Evolutionary conservation across 2,329 filamentous ascomycete genomes (phyloP).

Genomic region (Aspergillus fischeri): DNA sequence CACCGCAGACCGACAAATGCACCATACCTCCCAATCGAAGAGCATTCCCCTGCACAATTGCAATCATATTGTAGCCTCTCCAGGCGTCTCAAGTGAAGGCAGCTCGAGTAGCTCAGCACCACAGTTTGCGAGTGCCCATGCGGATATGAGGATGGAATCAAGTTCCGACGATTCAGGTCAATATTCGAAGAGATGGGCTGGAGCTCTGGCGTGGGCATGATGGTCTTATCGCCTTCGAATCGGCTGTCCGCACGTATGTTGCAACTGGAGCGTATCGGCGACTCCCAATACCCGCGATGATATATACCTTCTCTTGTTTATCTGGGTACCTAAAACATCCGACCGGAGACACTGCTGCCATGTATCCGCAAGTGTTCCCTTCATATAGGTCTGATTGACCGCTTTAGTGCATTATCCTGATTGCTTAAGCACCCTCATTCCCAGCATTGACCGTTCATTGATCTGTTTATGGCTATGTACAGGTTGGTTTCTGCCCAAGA

Average conservation of each 20-base stretch:
- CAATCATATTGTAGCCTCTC: constrained; percentile 14
- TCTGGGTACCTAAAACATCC: not conserved
- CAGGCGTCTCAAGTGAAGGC: constrained; percentile 15
- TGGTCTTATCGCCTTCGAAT: not conserved
- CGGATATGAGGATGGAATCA: constrained; percentile 31
- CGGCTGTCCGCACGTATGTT: constrained; percentile 4
- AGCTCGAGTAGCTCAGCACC: constrained; percentile 21
- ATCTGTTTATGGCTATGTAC: not conserved
- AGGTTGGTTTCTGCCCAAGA: not conserved
- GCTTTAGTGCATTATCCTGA: not conserved
- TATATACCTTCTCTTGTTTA: not conserved
- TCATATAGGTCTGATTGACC: not conserved
- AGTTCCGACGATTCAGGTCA: constrained; percentile 18
- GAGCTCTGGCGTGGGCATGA: constrained; percentile 31
- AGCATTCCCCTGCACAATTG: constrained; percentile 18
- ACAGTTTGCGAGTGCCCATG: constrained; percentile 19
- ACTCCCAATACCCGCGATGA: not conserved
- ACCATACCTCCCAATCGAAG: constrained; percentile 12
- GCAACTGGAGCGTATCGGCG: not conserved
- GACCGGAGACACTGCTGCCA: not conserved
- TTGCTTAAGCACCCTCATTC: not conserved
- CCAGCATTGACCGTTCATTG: not conserved
- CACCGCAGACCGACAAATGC: constrained; percentile 13
- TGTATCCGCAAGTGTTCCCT: not conserved
- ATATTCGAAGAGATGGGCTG: constrained; percentile 23